These are phyloP conservation scores for Hsuehochloa calcarea DNA, from an alignment of 176 grass and related monocot species.

Conservation along the genomic window DNA sequence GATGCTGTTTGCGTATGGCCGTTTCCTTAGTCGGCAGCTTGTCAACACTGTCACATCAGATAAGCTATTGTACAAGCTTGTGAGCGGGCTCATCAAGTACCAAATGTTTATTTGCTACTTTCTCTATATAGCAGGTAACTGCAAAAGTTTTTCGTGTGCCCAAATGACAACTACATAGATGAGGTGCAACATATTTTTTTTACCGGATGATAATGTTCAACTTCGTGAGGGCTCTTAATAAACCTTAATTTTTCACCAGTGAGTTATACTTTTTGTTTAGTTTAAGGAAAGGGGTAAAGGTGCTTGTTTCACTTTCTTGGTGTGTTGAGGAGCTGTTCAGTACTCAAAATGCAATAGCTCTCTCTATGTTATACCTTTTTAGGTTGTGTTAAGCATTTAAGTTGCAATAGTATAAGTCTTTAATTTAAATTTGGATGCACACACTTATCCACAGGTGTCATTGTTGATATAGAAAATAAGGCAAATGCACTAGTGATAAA, in stretches of 20 bases:
- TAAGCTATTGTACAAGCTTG: constrained; percentile 75
- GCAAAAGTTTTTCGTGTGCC: not conserved
- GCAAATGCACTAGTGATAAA: not conserved
- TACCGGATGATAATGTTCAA: not conserved
- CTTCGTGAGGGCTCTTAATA: not conserved
- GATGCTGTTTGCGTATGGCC: constrained; percentile 79
- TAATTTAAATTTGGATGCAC: not conserved
- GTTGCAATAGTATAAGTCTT: not conserved
- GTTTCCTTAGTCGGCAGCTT: constrained; percentile 86
- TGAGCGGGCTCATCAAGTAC: constrained; percentile 78
- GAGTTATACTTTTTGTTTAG: not conserved
- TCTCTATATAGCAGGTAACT: constrained; percentile 87
- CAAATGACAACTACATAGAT: too few relatives aligned
- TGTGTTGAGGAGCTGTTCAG: not conserved
- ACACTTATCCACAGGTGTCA: not conserved
- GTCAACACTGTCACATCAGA: constrained; percentile 85
- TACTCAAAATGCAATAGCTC: not conserved
- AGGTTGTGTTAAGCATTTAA: not conserved
- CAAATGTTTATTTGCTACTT: constrained; percentile 98
- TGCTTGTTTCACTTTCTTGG: not conserved
- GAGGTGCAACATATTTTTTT: not conserved
- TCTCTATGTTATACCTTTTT: not conserved
- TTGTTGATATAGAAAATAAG: not conserved
- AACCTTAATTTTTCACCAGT: not conserved
- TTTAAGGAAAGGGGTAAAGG: not conserved